Base-by-base conservation (phyloP, 2,329 filamentous ascomycete species). In the Calonectria pseudoturangicola region DNA sequence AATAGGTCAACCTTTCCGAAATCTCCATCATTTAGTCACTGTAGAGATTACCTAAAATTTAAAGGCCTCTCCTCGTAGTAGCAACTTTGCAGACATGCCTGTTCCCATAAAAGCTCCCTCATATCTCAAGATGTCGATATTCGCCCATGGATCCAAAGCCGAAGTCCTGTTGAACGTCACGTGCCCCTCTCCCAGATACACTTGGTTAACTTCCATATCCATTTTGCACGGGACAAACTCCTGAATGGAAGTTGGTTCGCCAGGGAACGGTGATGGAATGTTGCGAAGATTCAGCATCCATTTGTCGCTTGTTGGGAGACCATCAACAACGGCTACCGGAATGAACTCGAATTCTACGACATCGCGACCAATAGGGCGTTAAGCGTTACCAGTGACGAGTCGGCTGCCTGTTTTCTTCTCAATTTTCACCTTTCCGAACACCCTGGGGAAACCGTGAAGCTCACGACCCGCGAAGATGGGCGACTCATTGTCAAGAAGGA, bases 281-380 rank as follows among this genome's bases (percentile, higher is more conserved):
- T 56, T 70, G 13, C 71, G 71, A 43, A 73, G 71, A 25, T 64
- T 73, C 33, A 73, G 67, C 62, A 66, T 70, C 67, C 51, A 73
- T 47, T 47, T 66, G n/a, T 70, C 62, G 10, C 45, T 68, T 16
- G 54, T 62, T 33, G 71, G 71, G 9, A 68, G 54, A 16, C 39
- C 33, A 15, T 28, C 28, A n/a, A 73, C 10, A 39, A 66, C 28
- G 30, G 66, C 45, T 8, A 66, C 43, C 7, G 71, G 67, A 12
- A 73, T 64, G 45, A 73, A 73, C 48, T 73, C 67, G 63, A 73
- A 73, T 39, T 67, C 67, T 33, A 73, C 39, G 28, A 73, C 47
- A 4, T 47, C 39, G 21, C 67, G 54, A 30, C 71, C 67, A 8
- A 43, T n/a, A 2, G 71, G 71, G 25, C 71, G 71, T 21, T 73